Conservation (phyloP, 352 stramenopile species). For the Phytopythium delawarense region DNA sequence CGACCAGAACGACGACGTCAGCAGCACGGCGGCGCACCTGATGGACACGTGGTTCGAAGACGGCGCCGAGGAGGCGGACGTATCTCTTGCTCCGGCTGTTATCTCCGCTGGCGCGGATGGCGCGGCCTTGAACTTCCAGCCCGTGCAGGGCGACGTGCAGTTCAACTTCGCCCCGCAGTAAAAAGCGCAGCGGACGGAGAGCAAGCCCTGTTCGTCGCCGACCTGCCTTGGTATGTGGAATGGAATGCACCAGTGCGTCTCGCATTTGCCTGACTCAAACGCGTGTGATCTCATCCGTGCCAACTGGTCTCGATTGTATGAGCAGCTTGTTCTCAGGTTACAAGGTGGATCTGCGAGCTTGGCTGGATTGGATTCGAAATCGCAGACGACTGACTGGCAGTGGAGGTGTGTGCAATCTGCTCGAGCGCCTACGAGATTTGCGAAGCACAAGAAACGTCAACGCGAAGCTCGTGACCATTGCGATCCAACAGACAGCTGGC, state of each 20-base stretch:
- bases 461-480: no score
- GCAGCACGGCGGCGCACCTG: conserved; percentile 60
- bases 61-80: conserved; percentile 42
- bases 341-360: no score
- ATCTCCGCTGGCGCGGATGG: conserved; percentile 24
- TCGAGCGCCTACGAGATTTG: no score
- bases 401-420: no score
- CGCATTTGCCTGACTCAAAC: not conserved
- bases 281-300: not conserved
- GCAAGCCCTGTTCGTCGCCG: not conserved
- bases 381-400: no score
- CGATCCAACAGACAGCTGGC: no score
- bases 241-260: not conserved
- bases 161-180: conserved; percentile 61
- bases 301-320: no score
- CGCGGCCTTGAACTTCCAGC: conserved; percentile 64
- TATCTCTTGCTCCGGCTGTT: conserved; percentile 42
- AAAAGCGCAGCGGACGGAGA: not conserved
- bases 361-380: no score
- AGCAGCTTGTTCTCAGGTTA: no score
- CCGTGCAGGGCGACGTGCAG: conserved; percentile 52
- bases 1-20: conserved; percentile 79
- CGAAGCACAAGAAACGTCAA: no score
- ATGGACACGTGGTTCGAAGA: conserved; percentile 84
- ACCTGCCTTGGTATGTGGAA: not conserved